Evolutionary conservation across 2,329 filamentous ascomycete species (phyloP).

Genomic region (Aspergillus thermomutatus): DNA sequence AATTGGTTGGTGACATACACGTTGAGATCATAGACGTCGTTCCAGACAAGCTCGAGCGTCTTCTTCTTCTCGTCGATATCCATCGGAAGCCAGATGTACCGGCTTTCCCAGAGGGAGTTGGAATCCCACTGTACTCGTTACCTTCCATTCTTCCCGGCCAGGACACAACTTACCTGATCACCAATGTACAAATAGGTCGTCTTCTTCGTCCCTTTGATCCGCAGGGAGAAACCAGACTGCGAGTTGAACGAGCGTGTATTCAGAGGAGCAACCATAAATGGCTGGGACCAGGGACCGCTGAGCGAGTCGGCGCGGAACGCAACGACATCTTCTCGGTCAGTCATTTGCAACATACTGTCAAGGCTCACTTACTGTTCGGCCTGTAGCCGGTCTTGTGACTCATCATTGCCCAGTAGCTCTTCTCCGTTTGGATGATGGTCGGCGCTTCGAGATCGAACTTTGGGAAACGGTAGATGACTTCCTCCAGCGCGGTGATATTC

Average conservation of each 20-base stretch:
- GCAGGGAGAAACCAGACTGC: constrained; percentile 50
- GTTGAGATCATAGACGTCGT: constrained; percentile 56
- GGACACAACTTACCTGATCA: constrained; percentile 27
- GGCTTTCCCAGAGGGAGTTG: constrained; percentile 55
- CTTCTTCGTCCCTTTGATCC: constrained; percentile 48
- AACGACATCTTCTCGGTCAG: constrained; percentile 45
- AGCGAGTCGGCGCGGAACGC: constrained; percentile 53
- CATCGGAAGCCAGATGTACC: constrained; percentile 57
- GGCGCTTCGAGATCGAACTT: constrained; percentile 61
- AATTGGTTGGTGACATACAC: constrained; percentile 27
- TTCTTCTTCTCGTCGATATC: constrained; percentile 53
- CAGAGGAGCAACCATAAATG: constrained; percentile 50
- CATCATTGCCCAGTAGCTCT: constrained; percentile 60
- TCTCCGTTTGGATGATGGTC: constrained; percentile 58
- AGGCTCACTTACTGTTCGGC: constrained; percentile 48
- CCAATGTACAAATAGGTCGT: constrained; percentile 53
- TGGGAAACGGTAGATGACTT: constrained; percentile 54
- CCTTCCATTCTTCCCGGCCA: neutral
- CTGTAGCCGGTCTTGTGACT: constrained; percentile 62
- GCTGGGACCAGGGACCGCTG: constrained; percentile 53
- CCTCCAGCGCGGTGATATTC: constrained; percentile 50
- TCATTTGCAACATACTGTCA: neutral
- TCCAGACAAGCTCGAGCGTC: constrained; percentile 49
- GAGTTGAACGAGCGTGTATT: constrained; percentile 54
- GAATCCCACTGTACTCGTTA: constrained; percentile 47